Evolutionary conservation across 2,329 filamentous ascomycete species (phyloP).

Genomic region (Cladorrhinum sp.): DNA sequence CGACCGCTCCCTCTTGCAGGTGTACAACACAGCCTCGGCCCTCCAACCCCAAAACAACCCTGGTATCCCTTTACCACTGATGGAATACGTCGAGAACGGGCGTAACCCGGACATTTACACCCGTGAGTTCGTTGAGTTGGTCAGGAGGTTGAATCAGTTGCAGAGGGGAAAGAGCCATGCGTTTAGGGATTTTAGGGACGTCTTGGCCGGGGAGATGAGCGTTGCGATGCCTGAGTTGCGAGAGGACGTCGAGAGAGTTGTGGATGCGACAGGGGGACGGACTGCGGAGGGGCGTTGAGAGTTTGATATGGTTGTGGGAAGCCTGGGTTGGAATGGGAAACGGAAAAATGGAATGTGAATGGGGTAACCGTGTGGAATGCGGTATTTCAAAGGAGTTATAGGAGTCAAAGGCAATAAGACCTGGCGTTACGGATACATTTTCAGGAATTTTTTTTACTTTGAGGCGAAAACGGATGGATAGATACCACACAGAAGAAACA

Average conservation of each 20-base stretch:
- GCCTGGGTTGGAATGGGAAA: no score
- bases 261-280: conserved; percentile 43
- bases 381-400: no score
- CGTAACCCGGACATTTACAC: conserved; percentile 74
- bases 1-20: conserved; percentile 36
- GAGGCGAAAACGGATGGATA: no score
- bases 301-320: no score
- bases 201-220: conserved; percentile 57
- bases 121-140: conserved; percentile 68
- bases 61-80: conserved; percentile 58
- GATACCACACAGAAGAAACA: no score
- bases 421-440: no score
- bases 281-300: no score
- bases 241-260: conserved; percentile 50
- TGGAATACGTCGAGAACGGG: conserved; percentile 68
- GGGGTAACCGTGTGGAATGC: no score
- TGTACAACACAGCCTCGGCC: conserved; percentile 34
- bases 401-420: no score
- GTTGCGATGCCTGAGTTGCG: conserved; percentile 58
- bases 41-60: conserved; percentile 42
- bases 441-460: no score
- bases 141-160: conserved; percentile 63
- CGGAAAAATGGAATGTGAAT: no score
- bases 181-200: conserved; percentile 59
- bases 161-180: conserved; percentile 63